Percentiles rank a stretch among this genome's conserved stretches.
Evolutionary conservation across 495 filamentous ascomycete genomes (phyloP).

Genomic region (Aspergillus asperescens): DNA sequence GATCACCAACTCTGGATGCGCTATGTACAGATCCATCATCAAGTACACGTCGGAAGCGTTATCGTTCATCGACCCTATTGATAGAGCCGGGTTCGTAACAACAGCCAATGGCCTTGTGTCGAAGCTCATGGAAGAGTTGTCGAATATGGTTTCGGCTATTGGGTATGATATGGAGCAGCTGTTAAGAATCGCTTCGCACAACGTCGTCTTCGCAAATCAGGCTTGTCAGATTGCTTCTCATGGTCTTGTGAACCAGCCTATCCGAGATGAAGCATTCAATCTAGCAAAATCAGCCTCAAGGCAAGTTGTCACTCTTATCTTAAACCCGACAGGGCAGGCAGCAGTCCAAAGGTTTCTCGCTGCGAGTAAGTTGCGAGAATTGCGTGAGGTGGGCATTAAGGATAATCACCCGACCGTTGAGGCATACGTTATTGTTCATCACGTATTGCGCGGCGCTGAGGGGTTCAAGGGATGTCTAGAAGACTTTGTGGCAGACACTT

Average conservation of each 20-base stretch:
- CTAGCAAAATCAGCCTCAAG: conserved; percentile 29
- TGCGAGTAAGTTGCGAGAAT: conserved; percentile 48
- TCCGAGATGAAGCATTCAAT: conserved; percentile 22
- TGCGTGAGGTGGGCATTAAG: conserved; percentile 62
- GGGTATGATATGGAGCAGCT: conserved; percentile 17
- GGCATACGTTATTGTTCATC: conserved; percentile 60
- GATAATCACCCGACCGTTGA: conserved; percentile 53
- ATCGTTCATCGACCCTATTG: conserved; percentile 50
- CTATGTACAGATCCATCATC: conserved; percentile 34
- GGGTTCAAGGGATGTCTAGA: conserved; percentile 25
- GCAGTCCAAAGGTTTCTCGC: conserved; percentile 58
- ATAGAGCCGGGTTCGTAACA: conserved; percentile 38
- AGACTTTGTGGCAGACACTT: conserved; percentile 51
- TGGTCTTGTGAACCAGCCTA: conserved; percentile 23
- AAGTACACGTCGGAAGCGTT: conserved; percentile 45
- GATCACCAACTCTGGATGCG: neutral
- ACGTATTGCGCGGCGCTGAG: conserved; percentile 48
- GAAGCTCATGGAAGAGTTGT: conserved; percentile 26
- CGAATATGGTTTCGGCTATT: conserved; percentile 17
- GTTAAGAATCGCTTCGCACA: conserved; percentile 29
- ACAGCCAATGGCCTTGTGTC: conserved; percentile 27
- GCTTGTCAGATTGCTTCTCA: conserved; percentile 39
- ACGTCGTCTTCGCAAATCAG: conserved; percentile 38
- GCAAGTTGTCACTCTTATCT: conserved; percentile 37
- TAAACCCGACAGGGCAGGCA: conserved; percentile 36